These are phyloP conservation scores for Extremus antarcticus DNA, from an alignment of 495 filamentous ascomycete species.

Conservation along the genomic window DNA sequence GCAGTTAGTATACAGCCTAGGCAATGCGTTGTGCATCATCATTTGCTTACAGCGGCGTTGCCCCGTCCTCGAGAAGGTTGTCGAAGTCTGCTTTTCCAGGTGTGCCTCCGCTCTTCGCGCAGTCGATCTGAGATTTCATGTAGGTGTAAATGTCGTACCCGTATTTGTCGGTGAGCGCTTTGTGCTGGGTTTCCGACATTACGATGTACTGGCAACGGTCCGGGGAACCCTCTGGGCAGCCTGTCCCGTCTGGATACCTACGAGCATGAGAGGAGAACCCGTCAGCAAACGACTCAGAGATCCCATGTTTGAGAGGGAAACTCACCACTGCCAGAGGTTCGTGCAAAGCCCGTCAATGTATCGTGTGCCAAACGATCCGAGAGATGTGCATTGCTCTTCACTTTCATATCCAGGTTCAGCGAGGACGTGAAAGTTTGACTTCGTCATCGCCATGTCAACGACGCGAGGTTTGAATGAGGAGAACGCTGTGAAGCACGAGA, in stretches of 20 bases:
- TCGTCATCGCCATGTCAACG: not conserved
- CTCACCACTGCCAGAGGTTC: too few relatives aligned
- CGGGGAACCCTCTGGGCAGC: too few relatives aligned
- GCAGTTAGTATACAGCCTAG: not conserved
- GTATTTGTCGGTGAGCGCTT: not conserved
- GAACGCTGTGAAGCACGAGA: too few relatives aligned
- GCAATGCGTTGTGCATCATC: too few relatives aligned
- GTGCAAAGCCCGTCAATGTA: not conserved
- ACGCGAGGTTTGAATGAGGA: not conserved
- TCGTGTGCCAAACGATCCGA: not conserved
- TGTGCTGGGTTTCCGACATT: not conserved
- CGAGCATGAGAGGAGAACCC: too few relatives aligned
- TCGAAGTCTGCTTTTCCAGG: not conserved
- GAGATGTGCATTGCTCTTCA: not conserved
- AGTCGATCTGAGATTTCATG: not conserved
- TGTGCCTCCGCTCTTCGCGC: not conserved
- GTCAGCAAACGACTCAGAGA: too few relatives aligned
- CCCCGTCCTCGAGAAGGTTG: not conserved
- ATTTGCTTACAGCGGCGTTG: not conserved
- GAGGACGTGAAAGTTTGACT: not conserved
- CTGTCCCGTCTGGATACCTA: too few relatives aligned
- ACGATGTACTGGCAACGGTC: not conserved
- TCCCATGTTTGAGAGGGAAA: too few relatives aligned
- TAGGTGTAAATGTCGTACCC: not conserved
- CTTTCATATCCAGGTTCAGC: not conserved